These are phyloP conservation scores for Cladorrhinum samala DNA, from an alignment of 495 filamentous ascomycete species.

Conservation along the genomic window DNA sequence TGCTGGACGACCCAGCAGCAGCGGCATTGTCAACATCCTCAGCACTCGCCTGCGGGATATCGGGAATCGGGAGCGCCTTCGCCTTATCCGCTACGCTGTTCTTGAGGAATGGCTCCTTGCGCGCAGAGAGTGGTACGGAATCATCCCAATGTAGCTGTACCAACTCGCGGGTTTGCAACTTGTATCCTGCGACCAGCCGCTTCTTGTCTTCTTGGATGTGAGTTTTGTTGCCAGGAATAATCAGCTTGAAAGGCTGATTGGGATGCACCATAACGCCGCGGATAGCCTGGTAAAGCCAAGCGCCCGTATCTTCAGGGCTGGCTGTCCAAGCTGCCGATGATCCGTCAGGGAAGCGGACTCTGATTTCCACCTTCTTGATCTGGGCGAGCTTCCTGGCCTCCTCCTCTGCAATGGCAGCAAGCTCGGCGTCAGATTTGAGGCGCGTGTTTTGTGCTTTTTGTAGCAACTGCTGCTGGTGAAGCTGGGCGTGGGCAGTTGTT, in stretches of 20 bases:
- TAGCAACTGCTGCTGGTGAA: constrained; percentile 68
- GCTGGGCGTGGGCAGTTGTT: constrained; percentile 76
- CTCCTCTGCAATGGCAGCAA: constrained; percentile 50
- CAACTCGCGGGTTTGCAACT: constrained; percentile 61
- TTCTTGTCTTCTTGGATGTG: constrained; percentile 33
- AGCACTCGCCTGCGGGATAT: constrained; percentile 34
- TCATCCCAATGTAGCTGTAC: constrained; percentile 76
- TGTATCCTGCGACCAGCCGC: constrained; percentile 64
- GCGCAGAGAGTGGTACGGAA: constrained; percentile 38
- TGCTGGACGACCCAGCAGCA: constrained; percentile 23
- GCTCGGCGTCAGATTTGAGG: constrained; percentile 61
- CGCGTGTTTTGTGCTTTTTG: constrained; percentile 59
- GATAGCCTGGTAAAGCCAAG: constrained; percentile 63
- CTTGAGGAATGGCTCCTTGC: constrained; percentile 56
- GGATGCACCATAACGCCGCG: constrained; percentile 42
- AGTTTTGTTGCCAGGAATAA: constrained; percentile 30
- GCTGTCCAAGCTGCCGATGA: constrained; percentile 61
- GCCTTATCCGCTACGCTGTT: constrained; percentile 60
- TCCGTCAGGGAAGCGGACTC: constrained; percentile 82
- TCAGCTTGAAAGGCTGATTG: constrained; percentile 43
- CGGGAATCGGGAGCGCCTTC: constrained; percentile 50
- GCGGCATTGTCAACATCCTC: constrained; percentile 36
- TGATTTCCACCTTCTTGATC: constrained; percentile 64
- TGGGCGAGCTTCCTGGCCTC: constrained; percentile 56
- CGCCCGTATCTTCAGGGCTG: constrained; percentile 55